Percentiles rank a stretch among this genome's conserved stretches.
Evolutionary conservation across 2,329 filamentous ascomycete genomes (phyloP).

Genomic region (Colletotrichum liriopes): DNA sequence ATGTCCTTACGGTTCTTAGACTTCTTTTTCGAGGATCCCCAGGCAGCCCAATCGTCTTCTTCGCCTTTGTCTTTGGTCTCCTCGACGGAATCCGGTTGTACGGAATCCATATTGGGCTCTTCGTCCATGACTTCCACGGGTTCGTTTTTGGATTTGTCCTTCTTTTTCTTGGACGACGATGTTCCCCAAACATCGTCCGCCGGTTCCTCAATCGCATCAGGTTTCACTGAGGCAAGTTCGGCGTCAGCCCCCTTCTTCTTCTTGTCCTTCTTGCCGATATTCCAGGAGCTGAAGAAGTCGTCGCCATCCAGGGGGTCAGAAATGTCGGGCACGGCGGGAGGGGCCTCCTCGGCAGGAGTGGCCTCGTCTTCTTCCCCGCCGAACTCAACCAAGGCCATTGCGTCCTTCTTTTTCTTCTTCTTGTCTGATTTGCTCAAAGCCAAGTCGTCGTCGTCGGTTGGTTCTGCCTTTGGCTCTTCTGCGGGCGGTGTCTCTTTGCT

Average conservation of each 20-base stretch:
- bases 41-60: slow-evolving; percentile 59
- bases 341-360: slow-evolving; percentile 47
- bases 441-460: slow-evolving; percentile 41
- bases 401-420: slow-evolving; percentile 61
- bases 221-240: slow-evolving; percentile 48
- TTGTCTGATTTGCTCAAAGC: slow-evolving; percentile 58
- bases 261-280: slow-evolving; percentile 67
- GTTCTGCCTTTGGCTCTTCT: slow-evolving; percentile 32
- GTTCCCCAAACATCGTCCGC: slow-evolving; percentile 58
- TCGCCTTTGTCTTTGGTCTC: slow-evolving; percentile 62
- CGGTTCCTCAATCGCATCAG: slow-evolving; percentile 61
- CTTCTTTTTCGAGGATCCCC: slow-evolving; percentile 61
- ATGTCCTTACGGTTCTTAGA: slow-evolving; percentile 57
- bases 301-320: slow-evolving; percentile 58
- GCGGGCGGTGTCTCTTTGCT: slow-evolving; percentile 49
- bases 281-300: slow-evolving; percentile 72
- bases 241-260: slow-evolving; percentile 47
- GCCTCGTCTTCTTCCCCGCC: slow-evolving; percentile 48
- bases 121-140: slow-evolving; percentile 64
- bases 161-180: slow-evolving; percentile 63
- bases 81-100: slow-evolving; percentile 63
- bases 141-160: slow-evolving; percentile 66
- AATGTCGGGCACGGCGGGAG: slow-evolving; percentile 50
- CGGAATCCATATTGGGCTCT: slow-evolving; percentile 60
- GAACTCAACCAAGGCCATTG: slow-evolving; percentile 55